A percentile compares a stretch with the other conserved stretches of the same genome.
phyloP scores from a whole-genome alignment of 139 green algal genomes.

The Chlorella sp. region DNA sequence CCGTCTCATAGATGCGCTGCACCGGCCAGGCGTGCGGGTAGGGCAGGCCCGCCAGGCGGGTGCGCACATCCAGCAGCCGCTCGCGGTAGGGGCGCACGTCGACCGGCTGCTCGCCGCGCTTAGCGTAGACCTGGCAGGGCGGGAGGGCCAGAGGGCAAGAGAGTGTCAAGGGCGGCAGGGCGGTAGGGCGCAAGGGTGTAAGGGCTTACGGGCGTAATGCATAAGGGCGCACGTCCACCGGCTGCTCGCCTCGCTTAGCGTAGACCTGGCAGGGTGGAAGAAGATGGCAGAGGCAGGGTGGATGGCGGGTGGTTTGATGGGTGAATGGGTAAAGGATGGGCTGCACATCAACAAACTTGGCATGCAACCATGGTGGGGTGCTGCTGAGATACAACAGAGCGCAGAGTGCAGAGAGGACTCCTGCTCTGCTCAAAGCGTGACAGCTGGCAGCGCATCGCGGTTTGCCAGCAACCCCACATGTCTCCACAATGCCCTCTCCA shows the following conservation, averaged over 20 bases:
- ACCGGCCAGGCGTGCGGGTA: slow-evolving; percentile 79
- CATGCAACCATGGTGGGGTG: too few species aligned
- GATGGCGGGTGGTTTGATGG: too few species aligned
- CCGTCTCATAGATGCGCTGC: slow-evolving; percentile 50
- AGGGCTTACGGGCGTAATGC: too few species aligned
- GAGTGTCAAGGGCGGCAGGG: neutral
- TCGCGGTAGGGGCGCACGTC: slow-evolving; percentile 71
- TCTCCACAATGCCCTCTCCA: neutral
- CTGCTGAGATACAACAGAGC: too few species aligned
- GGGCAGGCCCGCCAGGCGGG: slow-evolving; percentile 12
- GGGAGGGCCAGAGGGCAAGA: neutral
- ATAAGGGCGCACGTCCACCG: slow-evolving; percentile 62
- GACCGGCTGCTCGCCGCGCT: slow-evolving; percentile 62
- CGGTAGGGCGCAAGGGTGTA: neutral
- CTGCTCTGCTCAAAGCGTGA: too few species aligned
- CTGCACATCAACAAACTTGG: too few species aligned
- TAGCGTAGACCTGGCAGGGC: slow-evolving; percentile 82
- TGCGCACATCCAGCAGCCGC: slow-evolving; percentile 71
- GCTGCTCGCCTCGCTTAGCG: slow-evolving; percentile 72
- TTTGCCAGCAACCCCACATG: neutral
- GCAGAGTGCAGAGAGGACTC: too few species aligned
- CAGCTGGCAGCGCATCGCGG: neutral
- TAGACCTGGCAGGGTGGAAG: slow-evolving; percentile 70
- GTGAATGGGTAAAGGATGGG: too few species aligned
- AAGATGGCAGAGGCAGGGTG: neutral